Evolutionary conservation across 2,329 filamentous ascomycete species (phyloP).

Genomic region (Chaetomium sp.): DNA sequence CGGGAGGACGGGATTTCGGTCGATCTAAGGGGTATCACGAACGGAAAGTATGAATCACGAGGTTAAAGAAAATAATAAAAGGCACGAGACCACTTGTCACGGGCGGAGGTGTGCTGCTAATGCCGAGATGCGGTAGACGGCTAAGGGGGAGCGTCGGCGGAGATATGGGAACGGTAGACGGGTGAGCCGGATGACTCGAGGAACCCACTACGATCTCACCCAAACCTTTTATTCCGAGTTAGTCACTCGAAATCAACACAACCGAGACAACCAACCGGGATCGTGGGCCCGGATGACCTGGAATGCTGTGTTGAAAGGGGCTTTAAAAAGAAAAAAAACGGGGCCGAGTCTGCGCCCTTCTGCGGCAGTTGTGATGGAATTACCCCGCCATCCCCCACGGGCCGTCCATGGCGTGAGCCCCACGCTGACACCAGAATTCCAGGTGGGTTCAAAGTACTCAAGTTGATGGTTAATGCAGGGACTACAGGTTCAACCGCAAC

Average conservation of each 20-base stretch:
- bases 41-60: not conserved
- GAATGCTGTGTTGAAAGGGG: not conserved
- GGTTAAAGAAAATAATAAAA: not conserved
- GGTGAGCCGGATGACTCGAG: not conserved
- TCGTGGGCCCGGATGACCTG: not conserved
- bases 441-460: too few relatives aligned
- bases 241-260: not conserved
- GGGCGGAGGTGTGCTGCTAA: too few relatives aligned
- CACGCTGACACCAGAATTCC: slow-evolving; percentile 1
- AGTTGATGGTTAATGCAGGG: too few relatives aligned
- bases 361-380: not conserved
- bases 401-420: not conserved
- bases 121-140: too few relatives aligned
- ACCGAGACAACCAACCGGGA: not conserved
- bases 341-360: not conserved
- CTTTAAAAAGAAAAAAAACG: slow-evolving; percentile 9
- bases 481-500: too few relatives aligned
- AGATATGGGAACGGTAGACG: not conserved
- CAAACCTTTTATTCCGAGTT: not conserved
- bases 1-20: not conserved
- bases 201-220: slow-evolving; percentile 5
- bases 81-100: not conserved
- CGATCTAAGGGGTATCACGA: slow-evolving; percentile 8
- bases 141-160: not conserved
- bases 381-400: slow-evolving; percentile 10